A percentile compares a stretch with the other conserved stretches of the same genome.
These are phyloP conservation scores for Cydonia oblonga DNA, from an alignment of 331 rosid species.

Conservation along the genomic window DNA sequence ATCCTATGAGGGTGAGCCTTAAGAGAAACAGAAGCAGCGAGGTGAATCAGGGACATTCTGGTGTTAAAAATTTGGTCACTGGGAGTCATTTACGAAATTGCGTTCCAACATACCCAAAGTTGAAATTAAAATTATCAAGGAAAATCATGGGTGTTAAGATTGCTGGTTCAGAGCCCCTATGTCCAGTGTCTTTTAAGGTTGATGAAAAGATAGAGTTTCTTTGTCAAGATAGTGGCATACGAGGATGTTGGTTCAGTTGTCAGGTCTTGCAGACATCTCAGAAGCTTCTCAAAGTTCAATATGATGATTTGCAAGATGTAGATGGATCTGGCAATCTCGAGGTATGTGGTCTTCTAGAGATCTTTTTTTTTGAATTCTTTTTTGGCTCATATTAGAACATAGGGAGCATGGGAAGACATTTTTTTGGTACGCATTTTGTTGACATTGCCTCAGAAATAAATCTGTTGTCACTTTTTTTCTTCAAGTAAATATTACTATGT, in stretches of 20 bases:
- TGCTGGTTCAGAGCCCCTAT: constrained; percentile 22
- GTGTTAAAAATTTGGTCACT: constrained; percentile 15
- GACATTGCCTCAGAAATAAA: neutral
- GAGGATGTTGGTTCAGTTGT: constrained; percentile 89
- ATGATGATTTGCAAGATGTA: constrained; percentile 46
- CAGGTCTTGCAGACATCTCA: constrained; percentile 40
- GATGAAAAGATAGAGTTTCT: constrained; percentile 51
- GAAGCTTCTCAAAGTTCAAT: constrained; percentile 48
- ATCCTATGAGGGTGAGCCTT: constrained; percentile 20
- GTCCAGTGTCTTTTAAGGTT: constrained; percentile 30
- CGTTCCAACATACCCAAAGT: constrained; percentile 38
- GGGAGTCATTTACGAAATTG: constrained; percentile 17
- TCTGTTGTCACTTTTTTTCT: too few species aligned
- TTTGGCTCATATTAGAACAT: neutral
- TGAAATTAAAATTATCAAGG: constrained; percentile 45
- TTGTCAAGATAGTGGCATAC: constrained; percentile 72
- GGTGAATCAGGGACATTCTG: constrained; percentile 22
- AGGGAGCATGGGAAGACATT: neutral
- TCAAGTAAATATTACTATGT: neutral
- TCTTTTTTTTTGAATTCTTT: neutral
- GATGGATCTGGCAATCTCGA: constrained; percentile 42
- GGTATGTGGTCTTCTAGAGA: constrained; percentile 28
- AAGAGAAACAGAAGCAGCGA: constrained; percentile 34
- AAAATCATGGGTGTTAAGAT: constrained; percentile 30
- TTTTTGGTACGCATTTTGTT: neutral